These are phyloP conservation scores for Arthroderma sp. DNA, from an alignment of 2,329 filamentous ascomycete genomes.

Conservation along the genomic window DNA sequence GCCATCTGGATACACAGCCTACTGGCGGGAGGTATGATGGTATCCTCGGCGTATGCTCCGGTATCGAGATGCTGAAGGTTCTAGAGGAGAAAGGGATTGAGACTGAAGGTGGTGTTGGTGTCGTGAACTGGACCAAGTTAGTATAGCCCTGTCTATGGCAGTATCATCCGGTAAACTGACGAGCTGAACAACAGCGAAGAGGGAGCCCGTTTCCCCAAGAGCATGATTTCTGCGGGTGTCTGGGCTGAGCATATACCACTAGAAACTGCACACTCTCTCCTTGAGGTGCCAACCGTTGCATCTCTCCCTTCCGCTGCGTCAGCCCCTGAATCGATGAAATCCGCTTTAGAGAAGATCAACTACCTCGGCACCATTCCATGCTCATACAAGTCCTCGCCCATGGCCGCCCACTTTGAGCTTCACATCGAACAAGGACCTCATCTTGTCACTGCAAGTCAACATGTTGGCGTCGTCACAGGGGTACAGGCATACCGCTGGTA, in stretches of 20 bases:
- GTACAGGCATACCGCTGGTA: slow-evolving; percentile 68
- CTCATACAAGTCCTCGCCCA: slow-evolving; percentile 48
- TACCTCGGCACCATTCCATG: slow-evolving; percentile 51
- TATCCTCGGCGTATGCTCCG: slow-evolving; percentile 61
- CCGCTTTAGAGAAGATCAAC: slow-evolving; percentile 58
- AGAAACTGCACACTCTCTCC: slow-evolving; percentile 48
- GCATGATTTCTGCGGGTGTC: slow-evolving; percentile 62
- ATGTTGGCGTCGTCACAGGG: slow-evolving; percentile 58
- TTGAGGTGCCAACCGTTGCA: slow-evolving; percentile 44
- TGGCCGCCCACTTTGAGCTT: slow-evolving; percentile 69
- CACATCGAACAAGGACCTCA: slow-evolving; percentile 78
- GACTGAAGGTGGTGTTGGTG: slow-evolving; percentile 59
- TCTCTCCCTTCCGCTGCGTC: slow-evolving; percentile 37
- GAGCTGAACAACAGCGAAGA: slow-evolving; percentile 49
- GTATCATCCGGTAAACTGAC: neutral
- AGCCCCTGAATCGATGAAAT: slow-evolving; percentile 50
- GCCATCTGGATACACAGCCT: slow-evolving; percentile 40
- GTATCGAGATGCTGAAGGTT: slow-evolving; percentile 58
- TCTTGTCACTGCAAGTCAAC: slow-evolving; percentile 51
- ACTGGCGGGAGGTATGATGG: slow-evolving; percentile 39
- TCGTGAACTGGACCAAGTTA: slow-evolving; percentile 68
- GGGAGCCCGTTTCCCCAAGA: slow-evolving; percentile 65
- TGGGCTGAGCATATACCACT: slow-evolving; percentile 60
- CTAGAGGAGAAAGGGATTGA: slow-evolving; percentile 56
- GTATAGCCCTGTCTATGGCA: no score